Conservation (phyloP, 2,329 filamentous ascomycete genomes). For the Xylaria sp. region DNA sequence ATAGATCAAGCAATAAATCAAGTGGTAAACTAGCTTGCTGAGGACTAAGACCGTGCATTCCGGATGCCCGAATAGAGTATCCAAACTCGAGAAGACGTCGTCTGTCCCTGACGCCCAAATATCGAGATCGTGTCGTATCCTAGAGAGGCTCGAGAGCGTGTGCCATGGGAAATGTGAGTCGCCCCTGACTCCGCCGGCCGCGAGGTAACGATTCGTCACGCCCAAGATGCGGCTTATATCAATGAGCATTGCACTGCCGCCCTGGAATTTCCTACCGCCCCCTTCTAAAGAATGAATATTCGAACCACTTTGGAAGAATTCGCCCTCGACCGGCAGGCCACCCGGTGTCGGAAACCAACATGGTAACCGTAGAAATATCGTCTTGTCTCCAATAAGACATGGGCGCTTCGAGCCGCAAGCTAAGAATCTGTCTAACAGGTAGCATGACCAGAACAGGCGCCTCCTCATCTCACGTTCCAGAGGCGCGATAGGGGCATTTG, state of each 20-base stretch:
- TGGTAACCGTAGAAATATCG: constrained; percentile 78
- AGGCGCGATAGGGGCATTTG: constrained; percentile 69
- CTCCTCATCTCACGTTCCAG: constrained; percentile 80
- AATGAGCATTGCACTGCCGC: constrained; percentile 82
- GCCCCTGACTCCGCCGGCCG: constrained; percentile 86
- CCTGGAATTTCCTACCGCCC: constrained; percentile 75
- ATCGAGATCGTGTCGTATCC: constrained; percentile 86
- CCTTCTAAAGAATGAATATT: constrained; percentile 79
- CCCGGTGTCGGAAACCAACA: constrained; percentile 75
- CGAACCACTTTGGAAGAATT: constrained; percentile 83
- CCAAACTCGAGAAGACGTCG: constrained; percentile 80
- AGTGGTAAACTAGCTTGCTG: constrained; percentile 87
- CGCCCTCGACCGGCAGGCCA: constrained; percentile 75
- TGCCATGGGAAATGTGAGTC: constrained; percentile 95
- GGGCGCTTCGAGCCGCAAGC: constrained; percentile 84
- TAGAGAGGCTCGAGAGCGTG: constrained; percentile 83
- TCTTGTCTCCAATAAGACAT: constrained; percentile 81
- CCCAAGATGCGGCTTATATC: constrained; percentile 86
- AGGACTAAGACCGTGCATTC: constrained; percentile 83
- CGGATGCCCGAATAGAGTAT: constrained; percentile 78
- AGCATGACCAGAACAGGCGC: constrained; percentile 90
- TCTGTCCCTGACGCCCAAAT: constrained; percentile 86
- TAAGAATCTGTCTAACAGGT: constrained; percentile 85
- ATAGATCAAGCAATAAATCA: constrained; percentile 88
- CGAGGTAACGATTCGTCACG: constrained; percentile 84